Base-by-base conservation (phyloP, 192 early-diverging fungal genomes). In the Entomortierella parvispora region DNA sequence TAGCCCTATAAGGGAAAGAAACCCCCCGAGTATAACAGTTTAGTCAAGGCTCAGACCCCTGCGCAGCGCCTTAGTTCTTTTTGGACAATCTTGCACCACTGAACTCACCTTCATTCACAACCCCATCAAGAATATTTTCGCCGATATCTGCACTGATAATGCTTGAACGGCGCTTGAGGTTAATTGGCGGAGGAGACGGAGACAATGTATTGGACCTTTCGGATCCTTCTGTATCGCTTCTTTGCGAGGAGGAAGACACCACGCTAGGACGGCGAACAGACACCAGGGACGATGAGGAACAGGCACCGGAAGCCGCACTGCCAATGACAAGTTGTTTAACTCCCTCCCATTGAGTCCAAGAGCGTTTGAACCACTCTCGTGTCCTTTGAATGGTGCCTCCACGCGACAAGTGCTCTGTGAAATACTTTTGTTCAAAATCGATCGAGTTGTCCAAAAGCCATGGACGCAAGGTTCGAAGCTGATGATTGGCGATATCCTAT, bases 401-500 rank as follows among this genome's bases (percentile, higher is more conserved):
- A 15, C 63, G 64, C n/a, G 55, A 48, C 9, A 74, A 31, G 15
- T 69, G 69, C 14, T 71, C 68, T 60, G 65, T 63, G 57, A 84
- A 84, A 50, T 77, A 79, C 50, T 72, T 71, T 40, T 65, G 74
- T 56, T 84, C 82, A 59, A 81, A 81, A n/a, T 80, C 68, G 12
- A 80, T 58, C 37, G 79, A 81, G 20, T 71, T 84, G n/a, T 81
- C 70, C 12, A 84, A 50, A 1, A 84, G 59, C 67, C 68, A 81
- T 4, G 69, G 54, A 11, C 82, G 65, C 34, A 81, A 58, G 10
- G 71, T 65, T 0, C 76, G 60, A 15, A 81, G 33, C 15, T 69
- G 70, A 46, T 81, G 72, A 46, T 84, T 84, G 12, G 82, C 82
- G 49, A 77, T 74, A 60, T 84, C 72, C 82, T 84, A 61, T 4